A percentile compares a stretch with the other conserved stretches of the same genome.
phyloP scores from a whole-genome alignment of 805 yeast species.

The Metschnikowia cubensis region DNA sequence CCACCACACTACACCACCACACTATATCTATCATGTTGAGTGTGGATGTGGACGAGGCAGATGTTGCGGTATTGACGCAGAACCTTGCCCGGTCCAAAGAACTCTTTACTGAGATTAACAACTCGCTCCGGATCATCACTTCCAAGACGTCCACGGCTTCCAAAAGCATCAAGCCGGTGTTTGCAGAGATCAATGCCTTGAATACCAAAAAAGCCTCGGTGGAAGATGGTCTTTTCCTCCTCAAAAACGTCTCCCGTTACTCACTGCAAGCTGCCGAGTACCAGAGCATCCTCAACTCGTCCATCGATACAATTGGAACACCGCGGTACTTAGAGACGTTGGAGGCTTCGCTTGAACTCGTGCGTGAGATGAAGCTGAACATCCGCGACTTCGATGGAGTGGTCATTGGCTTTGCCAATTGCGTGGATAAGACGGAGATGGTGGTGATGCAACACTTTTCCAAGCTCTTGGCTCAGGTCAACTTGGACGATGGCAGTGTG shows the following conservation, averaged over 20 bases:
- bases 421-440: conserved; percentile 55
- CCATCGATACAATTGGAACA: conserved; percentile 40
- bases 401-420: conserved; percentile 51
- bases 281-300: conserved; percentile 32
- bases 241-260: conserved; percentile 48
- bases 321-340: conserved; percentile 31
- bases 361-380: conserved; percentile 40
- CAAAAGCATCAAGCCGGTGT: conserved; percentile 65
- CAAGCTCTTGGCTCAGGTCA: conserved; percentile 13
- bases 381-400: conserved; percentile 64
- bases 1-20: not conserved
- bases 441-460: conserved; percentile 49
- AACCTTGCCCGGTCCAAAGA: conserved; percentile 57
- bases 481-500: conserved; percentile 4
- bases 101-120: conserved; percentile 51
- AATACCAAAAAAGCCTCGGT: conserved; percentile 54
- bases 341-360: conserved; percentile 40
- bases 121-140: conserved; percentile 52
- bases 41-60: conserved; percentile 74
- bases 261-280: conserved; percentile 43
- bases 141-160: conserved; percentile 53
- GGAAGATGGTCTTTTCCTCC: conserved; percentile 50
- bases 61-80: conserved; percentile 76
- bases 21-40: not conserved
- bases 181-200: conserved; percentile 55